phyloP scores from a whole-genome alignment of 176 grass and related monocot genomes.

The Canna indica region DNA sequence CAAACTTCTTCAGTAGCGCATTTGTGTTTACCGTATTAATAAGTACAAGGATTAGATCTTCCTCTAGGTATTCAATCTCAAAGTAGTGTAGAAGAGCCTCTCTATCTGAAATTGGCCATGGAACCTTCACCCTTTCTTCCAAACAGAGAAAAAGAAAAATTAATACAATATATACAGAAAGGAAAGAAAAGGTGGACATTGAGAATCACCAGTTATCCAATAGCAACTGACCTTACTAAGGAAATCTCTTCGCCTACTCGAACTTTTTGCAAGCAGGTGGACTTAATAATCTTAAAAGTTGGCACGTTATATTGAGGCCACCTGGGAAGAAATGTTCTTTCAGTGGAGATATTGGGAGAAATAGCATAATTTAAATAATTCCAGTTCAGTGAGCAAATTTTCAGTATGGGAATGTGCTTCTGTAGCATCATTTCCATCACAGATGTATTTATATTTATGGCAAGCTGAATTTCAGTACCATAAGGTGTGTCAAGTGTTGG shows the following conservation, averaged over 20 bases:
- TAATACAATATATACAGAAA: constrained; percentile 23
- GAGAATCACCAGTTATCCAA: not conserved
- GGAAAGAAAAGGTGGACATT: not conserved
- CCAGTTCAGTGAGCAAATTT: not conserved
- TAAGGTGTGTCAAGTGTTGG: too few relatives aligned
- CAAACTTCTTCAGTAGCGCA: not conserved
- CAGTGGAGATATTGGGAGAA: constrained; percentile 1
- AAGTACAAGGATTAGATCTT: constrained; percentile 85
- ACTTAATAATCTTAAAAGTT: constrained; percentile 67
- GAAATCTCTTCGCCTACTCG: constrained; percentile 91
- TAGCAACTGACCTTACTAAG: constrained; percentile 64
- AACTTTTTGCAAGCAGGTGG: constrained; percentile 70
- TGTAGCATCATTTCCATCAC: not conserved
- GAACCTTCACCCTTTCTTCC: constrained; percentile 98
- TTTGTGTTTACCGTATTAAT: constrained; percentile 61
- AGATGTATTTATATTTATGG: not conserved
- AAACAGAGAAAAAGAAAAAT: constrained; percentile 55
- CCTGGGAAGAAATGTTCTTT: constrained; percentile 41
- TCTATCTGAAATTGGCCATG: constrained; percentile 94
- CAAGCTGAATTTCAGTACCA: not conserved
- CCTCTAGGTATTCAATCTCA: constrained; percentile 77
- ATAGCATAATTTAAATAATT: not conserved
- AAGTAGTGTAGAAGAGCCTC: constrained; percentile 92
- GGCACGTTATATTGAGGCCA: constrained; percentile 92
- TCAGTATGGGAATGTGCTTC: not conserved